Evolutionary conservation across 345 rosid genomes (phyloP), one percentile per base, ranked within the genome.

Genomic region (Anacardium occidentale): DNA sequence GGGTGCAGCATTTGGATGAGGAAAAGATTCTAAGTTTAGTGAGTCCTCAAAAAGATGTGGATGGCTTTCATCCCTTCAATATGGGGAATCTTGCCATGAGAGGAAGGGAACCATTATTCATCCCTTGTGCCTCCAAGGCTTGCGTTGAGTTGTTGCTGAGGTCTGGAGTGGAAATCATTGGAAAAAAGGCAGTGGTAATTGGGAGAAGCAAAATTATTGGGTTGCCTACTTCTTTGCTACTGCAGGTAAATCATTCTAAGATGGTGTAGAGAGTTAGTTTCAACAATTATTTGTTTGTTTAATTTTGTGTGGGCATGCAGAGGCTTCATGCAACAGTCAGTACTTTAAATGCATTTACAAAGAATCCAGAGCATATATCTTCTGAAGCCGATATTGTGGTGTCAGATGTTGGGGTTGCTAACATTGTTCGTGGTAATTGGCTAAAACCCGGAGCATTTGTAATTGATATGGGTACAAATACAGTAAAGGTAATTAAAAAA

Each of bases 41-140:
- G 47, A 81, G 79, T 63, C 78, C 66, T 4, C 77, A 74, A 62
- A 81, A 81, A 67, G 83, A 80, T 14, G 80, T 80, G 48, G 83
- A 80, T 66, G 80, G 83, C 47, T 80, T 80, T 62, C 80, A 80
- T 74, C 83, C 83, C 57, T 62, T 80, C 56, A 73, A 80, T 44
- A 74, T 76, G 71, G 83, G 83, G 10, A 73, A 70, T 37, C 83
- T 80, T 70, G 83, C 83, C 29, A 73, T 80, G 80, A 69, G 73
- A 50, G 81, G 84, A 68, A 74, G 81, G 71, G 77, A 81, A 52
- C 84, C 84, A 11, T 66, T 77, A 6, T 81, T 81, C 64, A 63
- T 77, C 58, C 83, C 81, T 7, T 71, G 81, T 71, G 76, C 81
- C 20, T 62, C 84, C 5, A 81, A 71, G 67, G 72, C 76, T 25